These are phyloP conservation scores for Metarhizium album DNA, from an alignment of 2,329 filamentous ascomycete genomes.

Conservation along the genomic window DNA sequence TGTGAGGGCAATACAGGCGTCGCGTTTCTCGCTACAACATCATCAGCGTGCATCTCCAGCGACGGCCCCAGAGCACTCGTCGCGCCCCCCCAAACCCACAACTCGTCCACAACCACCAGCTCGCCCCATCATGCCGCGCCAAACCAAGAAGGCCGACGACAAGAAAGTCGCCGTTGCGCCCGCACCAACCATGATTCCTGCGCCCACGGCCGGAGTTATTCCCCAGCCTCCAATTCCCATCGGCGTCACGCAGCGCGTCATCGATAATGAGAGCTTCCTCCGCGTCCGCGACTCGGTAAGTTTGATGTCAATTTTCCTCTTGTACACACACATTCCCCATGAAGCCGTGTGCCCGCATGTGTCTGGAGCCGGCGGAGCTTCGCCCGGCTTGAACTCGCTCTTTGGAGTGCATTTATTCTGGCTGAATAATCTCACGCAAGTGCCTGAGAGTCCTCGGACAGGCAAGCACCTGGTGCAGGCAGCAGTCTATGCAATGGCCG, in stretches of 20 bases:
- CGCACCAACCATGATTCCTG: constrained; percentile 15
- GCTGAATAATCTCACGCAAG: background rate
- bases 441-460: background rate
- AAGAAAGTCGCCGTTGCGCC: constrained; percentile 25
- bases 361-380: background rate
- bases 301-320: constrained; percentile 10
- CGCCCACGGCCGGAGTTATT: constrained; percentile 4
- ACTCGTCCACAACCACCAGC: background rate
- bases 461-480: background rate
- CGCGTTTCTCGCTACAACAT: constrained; percentile 6
- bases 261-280: constrained; percentile 67
- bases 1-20: constrained; percentile 4
- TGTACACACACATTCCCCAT: background rate
- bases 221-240: constrained; percentile 10
- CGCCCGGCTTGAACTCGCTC: background rate
- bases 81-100: constrained; percentile 2
- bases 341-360: no score
- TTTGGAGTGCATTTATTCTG: background rate
- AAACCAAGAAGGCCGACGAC: constrained; percentile 32
- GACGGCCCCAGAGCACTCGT: constrained; percentile 2
- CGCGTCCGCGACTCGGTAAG: constrained; percentile 75
- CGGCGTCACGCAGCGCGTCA: constrained; percentile 25
- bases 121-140: constrained; percentile 31
- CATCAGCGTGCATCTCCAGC: constrained; percentile 11
- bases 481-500: background rate